Evolutionary conservation across 495 filamentous ascomycete genomes (phyloP).

Genomic region (Tetracladium setigerum): DNA sequence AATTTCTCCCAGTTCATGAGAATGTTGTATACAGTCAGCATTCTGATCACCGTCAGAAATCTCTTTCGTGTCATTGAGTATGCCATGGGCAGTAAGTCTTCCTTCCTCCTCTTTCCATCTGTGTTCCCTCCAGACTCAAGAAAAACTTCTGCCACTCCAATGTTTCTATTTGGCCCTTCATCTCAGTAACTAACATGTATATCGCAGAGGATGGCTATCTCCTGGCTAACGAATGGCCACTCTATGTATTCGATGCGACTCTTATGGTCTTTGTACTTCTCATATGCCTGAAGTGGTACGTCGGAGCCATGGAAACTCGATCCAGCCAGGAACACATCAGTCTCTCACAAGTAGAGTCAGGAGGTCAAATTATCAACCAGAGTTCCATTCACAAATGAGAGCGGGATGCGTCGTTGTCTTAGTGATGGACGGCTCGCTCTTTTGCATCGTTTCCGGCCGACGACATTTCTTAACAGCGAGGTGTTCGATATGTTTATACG

Average conservation of each 20-base stretch:
- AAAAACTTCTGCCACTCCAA: too few species aligned
- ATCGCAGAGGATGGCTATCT: constrained; percentile 22
- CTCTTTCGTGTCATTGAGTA: neutral
- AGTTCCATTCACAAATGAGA: too few species aligned
- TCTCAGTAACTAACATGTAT: neutral
- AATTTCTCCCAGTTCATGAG: neutral
- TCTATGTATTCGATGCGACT: constrained; percentile 30
- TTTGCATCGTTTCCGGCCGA: too few species aligned
- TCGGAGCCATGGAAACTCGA: neutral
- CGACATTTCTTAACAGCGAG: too few species aligned
- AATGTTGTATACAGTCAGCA: neutral
- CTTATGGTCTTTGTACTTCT: constrained; percentile 40
- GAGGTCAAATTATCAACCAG: too few species aligned
- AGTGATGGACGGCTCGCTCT: too few species aligned
- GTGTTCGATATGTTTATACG: too few species aligned
- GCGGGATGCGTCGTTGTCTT: too few species aligned
- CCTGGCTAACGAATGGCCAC: constrained; percentile 2
- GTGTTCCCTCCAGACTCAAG: too few species aligned
- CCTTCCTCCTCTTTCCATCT: neutral
- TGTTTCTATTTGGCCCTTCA: too few species aligned
- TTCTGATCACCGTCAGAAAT: neutral
- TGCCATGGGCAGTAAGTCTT: neutral
- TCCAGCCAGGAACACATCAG: too few species aligned
- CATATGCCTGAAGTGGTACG: constrained; percentile 20
- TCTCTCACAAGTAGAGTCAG: too few species aligned